Percentiles rank a stretch among this genome's conserved stretches.
phyloP scores from a whole-genome alignment of 306 rosid genomes.

The Ceratonia siliqua region DNA sequence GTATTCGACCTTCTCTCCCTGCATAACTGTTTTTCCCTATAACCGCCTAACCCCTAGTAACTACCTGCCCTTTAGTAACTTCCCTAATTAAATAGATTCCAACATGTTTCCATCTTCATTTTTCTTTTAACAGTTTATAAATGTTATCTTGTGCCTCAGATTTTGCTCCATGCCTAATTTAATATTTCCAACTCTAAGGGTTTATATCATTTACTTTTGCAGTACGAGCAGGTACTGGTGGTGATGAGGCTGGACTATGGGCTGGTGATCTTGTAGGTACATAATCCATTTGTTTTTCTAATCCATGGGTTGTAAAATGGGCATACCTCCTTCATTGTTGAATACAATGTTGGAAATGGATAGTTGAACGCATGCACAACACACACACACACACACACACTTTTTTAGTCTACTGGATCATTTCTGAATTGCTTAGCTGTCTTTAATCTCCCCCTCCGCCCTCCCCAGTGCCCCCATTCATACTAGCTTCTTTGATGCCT shows the following conservation, averaged over 20 bases:
- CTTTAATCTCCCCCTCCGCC: no score
- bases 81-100: no score
- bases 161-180: not conserved
- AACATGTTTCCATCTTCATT: no score
- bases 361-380: conserved; percentile 17
- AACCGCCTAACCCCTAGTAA: no score
- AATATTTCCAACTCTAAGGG: conserved; percentile 21
- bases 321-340: conserved; percentile 14
- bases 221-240: conserved; percentile 99
- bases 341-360: not conserved
- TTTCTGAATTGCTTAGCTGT: conserved; percentile 27
- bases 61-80: no score
- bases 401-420: conserved; percentile 9
- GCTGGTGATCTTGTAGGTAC: conserved; percentile 99
- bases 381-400: not conserved
- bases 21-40: no score
- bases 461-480: no score
- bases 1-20: no score
- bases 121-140: not conserved
- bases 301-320: conserved; percentile 28
- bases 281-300: conserved; percentile 65
- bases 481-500: conserved; percentile 5
- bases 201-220: conserved; percentile 41
- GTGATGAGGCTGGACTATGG: conserved; percentile 99
- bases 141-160: not conserved